phyloP scores from a whole-genome alignment of 371 early-diverging fungal species.

The Apophysomyces ossiformis region DNA sequence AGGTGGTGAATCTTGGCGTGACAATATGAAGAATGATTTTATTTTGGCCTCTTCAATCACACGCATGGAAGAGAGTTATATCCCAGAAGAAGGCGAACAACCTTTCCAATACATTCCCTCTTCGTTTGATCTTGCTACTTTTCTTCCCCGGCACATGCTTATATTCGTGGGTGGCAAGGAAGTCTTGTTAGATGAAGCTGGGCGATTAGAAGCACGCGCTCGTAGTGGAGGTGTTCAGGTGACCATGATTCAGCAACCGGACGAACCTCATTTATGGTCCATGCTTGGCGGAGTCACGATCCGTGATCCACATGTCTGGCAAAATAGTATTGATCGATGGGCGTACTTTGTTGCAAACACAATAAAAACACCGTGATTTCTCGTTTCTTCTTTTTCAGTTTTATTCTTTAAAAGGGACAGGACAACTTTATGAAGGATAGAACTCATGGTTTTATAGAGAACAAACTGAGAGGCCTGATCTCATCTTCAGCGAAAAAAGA shows the following conservation, averaged over 20 bases:
- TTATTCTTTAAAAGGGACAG: too few relatives aligned
- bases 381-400: too few relatives aligned
- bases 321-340: constrained; percentile 88
- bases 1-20: constrained; percentile 44
- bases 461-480: too few relatives aligned
- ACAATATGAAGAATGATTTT: constrained; percentile 36
- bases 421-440: too few relatives aligned
- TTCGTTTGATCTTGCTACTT: constrained; percentile 19
- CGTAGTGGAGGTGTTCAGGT: constrained; percentile 36
- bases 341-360: constrained; percentile 66
- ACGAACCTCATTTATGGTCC: constrained; percentile 41
- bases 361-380: not conserved
- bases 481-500: too few relatives aligned
- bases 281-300: constrained; percentile 32
- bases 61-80: constrained; percentile 43
- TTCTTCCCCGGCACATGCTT: constrained; percentile 34
- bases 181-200: constrained; percentile 48
- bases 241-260: constrained; percentile 38
- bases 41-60: constrained; percentile 35
- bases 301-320: constrained; percentile 49
- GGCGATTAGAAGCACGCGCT: constrained; percentile 38
- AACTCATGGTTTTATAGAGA: too few relatives aligned
- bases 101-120: constrained; percentile 25
- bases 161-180: constrained; percentile 49
- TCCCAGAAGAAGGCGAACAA: constrained; percentile 33